A percentile compares a stretch with the other conserved stretches of the same genome.
Evolutionary conservation across 768 basidiomycete species (phyloP).

Genomic region (Fomitopsis serialis): DNA sequence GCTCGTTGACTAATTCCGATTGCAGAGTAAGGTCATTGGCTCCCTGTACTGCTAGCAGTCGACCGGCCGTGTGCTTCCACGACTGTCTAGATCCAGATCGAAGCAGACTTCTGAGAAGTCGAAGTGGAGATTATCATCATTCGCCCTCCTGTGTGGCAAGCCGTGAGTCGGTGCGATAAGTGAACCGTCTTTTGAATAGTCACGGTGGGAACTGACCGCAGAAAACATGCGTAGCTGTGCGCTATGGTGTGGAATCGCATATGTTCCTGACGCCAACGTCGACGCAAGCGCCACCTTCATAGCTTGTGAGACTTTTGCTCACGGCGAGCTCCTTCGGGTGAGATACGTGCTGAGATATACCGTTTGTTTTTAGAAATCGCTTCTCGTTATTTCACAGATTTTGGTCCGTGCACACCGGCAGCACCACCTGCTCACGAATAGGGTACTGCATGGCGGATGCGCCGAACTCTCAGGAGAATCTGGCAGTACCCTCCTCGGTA

Average conservation of each 20-base stretch:
- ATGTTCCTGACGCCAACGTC: not conserved
- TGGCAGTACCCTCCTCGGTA: not conserved
- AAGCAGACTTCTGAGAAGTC: not conserved
- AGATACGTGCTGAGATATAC: not conserved
- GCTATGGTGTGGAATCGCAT: not conserved
- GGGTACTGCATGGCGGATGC: not conserved
- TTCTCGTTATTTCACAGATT: not conserved
- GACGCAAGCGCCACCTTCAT: not conserved
- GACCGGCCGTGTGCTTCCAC: not conserved
- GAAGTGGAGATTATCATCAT: not conserved
- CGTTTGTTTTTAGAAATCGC: not conserved
- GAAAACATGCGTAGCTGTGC: not conserved
- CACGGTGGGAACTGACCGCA: not conserved
- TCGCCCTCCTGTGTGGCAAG: not conserved
- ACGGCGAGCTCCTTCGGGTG: not conserved
- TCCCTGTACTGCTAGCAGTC: not conserved
- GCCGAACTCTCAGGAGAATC: not conserved
- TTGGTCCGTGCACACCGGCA: not conserved
- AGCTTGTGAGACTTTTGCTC: not conserved
- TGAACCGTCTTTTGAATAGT: not conserved
- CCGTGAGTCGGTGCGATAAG: not conserved
- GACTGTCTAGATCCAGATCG: not conserved
- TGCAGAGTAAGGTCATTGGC: no score
- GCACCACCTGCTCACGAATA: not conserved
- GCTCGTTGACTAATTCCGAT: no score